Percentiles rank a stretch among this genome's conserved stretches.
phyloP scores from a whole-genome alignment of 176 grass and related monocot genomes.

The barley (Hordeum vulgare) region DNA sequence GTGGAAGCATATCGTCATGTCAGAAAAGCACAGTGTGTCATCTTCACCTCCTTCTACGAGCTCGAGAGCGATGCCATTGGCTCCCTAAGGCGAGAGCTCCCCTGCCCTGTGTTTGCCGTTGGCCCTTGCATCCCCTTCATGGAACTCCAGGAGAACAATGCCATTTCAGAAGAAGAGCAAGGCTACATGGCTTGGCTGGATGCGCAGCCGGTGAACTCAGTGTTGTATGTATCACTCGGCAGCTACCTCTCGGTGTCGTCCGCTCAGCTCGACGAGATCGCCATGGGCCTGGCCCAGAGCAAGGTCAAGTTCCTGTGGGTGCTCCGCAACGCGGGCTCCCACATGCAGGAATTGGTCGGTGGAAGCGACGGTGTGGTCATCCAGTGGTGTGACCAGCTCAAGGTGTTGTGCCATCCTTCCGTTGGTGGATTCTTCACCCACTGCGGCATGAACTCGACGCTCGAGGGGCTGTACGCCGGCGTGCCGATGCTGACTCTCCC shows the following conservation, averaged over 20 bases:
- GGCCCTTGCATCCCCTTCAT: constrained; percentile 30
- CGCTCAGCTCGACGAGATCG: constrained; percentile 32
- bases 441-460: background rate
- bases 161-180: background rate
- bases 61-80: background rate
- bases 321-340: background rate
- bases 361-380: background rate
- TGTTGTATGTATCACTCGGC: constrained; percentile 44
- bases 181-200: constrained; percentile 28
- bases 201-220: constrained; percentile 14
- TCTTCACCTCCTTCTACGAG: background rate
- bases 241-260: constrained; percentile 31
- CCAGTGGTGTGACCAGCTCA: background rate
- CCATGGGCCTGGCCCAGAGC: constrained; percentile 10
- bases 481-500: background rate
- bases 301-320: constrained; percentile 34
- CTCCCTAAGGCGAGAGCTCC: background rate
- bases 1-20: background rate
- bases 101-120: constrained; percentile 8
- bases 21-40: background rate
- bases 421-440: background rate
- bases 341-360: background rate
- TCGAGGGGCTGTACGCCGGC: background rate
- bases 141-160: background rate
- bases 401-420: background rate